Conservation (phyloP, 345 rosid genomes). For the Cochlearia excelsa region DNA sequence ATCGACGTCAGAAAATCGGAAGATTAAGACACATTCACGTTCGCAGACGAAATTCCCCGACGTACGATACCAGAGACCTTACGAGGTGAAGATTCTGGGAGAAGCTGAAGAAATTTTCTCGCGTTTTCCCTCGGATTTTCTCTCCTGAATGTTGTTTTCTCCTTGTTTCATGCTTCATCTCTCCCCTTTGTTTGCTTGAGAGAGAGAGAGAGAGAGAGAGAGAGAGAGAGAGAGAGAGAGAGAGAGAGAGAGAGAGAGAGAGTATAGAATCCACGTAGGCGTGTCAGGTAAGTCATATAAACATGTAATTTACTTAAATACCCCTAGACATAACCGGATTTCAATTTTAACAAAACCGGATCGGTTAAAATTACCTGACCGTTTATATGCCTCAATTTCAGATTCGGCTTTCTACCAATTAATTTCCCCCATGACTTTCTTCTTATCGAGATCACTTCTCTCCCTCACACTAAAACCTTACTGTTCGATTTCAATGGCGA, state of each 20-base stretch:
- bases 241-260: neutral
- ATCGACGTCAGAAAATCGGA: constrained; percentile 16
- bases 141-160: constrained; percentile 3
- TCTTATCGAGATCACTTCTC: constrained; percentile 30
- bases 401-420: neutral
- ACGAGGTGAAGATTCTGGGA: constrained; percentile 9
- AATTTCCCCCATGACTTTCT: constrained; percentile 29
- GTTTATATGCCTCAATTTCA: neutral
- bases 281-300: constrained; percentile 19
- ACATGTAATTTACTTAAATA: constrained; percentile 9
- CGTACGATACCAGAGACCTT: constrained; percentile 7
- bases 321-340: constrained; percentile 21
- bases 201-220: no score
- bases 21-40: constrained; percentile 22
- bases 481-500: constrained; percentile 29
- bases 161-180: constrained; percentile 29
- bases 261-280: constrained; percentile 42
- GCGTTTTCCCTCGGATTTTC: constrained; percentile 34
- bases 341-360: neutral
- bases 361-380: neutral
- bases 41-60: neutral
- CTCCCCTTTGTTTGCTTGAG: constrained; percentile 18
- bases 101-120: constrained; percentile 17
- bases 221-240: no score
- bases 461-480: constrained; percentile 31